Evolutionary conservation across 2,329 filamentous ascomycete species (phyloP), one percentile per base, ranked within the genome.

Genomic region (Volutella citrinella): DNA sequence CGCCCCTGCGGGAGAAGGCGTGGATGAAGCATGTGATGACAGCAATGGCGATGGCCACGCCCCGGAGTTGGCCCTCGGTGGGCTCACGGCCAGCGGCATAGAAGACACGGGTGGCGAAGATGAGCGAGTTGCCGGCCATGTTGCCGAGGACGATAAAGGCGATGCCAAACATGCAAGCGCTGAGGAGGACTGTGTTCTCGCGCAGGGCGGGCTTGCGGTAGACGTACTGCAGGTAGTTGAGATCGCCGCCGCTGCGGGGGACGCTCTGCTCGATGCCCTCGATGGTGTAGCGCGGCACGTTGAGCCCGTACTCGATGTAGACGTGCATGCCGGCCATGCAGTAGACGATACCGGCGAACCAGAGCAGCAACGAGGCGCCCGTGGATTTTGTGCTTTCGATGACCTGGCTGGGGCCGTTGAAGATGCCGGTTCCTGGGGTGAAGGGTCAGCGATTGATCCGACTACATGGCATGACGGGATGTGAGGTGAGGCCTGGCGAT

Each of bases 211-310:
- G 61, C 38, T 54, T 59, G 19, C 51, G 56, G 39, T 63, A 70
- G 18, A 72, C 59, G 33, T 66, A 70, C 48, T 72, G 65, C 12
- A 74, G 61, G 51, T 70, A 72, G 43, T 71, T 68, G 36, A 70
- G 63, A 35, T 70, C 68, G 15, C 66, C 69, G 4, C 68, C 68
- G 27, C 62, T 68, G 24, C 68, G 56, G 7, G 68, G 67, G 3
- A 70, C 63, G 18, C 55, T 57, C 36, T 63, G 60, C 36, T 65
- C 60, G 10, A 61, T 42, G 9, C 61, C 62, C 12, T 61, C 50
- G 19, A 64, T 58, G 15, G 57, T 50, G 32, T 64, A 65, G 14
- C 66, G 58, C 10, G 69, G 69, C 18, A 70, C 58, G 19, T 66
- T 68, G 13, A 72, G 57, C 3, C 69, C 68, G 29, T 69, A 68